These are phyloP conservation scores for Oropetium thomaeum DNA, from an alignment of 176 grass and related monocot species.

Conservation along the genomic window DNA sequence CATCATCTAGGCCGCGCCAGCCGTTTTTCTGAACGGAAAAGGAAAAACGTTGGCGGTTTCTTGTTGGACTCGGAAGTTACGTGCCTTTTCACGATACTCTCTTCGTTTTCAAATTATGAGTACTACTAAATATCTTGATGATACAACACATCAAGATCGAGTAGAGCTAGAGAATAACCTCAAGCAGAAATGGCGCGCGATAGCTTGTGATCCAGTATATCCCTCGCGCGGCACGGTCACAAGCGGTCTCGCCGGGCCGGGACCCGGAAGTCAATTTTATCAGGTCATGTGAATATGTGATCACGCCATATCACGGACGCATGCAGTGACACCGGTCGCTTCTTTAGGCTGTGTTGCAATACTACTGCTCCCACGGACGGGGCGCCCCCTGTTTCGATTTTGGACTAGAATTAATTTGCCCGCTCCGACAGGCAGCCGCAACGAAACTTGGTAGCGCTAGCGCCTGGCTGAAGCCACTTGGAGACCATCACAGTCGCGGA, in stretches of 20 bases:
- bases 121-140: too few species aligned
- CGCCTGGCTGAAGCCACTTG: neutral
- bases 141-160: too few species aligned
- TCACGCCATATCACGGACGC: neutral
- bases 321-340: neutral
- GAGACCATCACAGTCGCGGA: conserved; percentile 22
- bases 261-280: neutral
- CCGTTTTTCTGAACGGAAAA: neutral
- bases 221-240: neutral
- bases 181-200: conserved; percentile 16
- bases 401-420: neutral
- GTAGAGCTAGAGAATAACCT: too few species aligned
- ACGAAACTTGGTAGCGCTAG: neutral
- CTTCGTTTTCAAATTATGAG: too few species aligned
- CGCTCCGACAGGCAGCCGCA: neutral
- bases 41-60: too few species aligned
- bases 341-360: neutral
- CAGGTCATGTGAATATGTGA: neutral
- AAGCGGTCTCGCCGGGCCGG: too few species aligned
- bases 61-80: neutral
- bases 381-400: neutral
- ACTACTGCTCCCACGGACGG: neutral
- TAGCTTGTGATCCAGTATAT: too few species aligned
- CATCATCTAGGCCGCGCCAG: neutral
- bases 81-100: too few species aligned